These are phyloP conservation scores for Cladosporium oxysporum DNA, from an alignment of 2,329 filamentous ascomycete species.

Conservation along the genomic window DNA sequence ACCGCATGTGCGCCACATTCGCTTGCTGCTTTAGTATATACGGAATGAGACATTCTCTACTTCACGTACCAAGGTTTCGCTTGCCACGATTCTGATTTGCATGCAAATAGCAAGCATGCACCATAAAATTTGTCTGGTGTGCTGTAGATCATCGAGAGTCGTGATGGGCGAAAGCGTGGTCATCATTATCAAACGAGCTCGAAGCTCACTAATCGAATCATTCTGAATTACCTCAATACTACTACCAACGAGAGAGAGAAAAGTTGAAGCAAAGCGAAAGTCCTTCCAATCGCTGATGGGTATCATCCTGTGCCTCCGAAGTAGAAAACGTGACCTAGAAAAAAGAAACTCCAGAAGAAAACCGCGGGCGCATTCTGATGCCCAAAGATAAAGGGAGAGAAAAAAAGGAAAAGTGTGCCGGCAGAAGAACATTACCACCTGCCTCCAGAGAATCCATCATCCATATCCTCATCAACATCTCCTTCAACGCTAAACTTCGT, in stretches of 20 bases:
- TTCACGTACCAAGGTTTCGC: neutral
- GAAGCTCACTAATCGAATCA: neutral
- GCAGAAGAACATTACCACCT: neutral
- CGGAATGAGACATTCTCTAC: neutral
- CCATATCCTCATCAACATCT: slow-evolving; percentile 26
- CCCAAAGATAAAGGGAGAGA: neutral
- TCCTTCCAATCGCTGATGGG: slow-evolving; percentile 9
- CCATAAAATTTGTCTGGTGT: neutral
- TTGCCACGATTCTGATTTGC: neutral
- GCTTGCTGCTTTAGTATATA: neutral
- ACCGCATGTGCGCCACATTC: neutral
- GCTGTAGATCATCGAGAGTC: neutral
- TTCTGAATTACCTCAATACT: neutral
- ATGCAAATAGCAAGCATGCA: neutral
- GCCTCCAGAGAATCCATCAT: slow-evolving; percentile 31
- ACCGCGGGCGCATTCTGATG: neutral
- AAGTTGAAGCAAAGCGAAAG: slow-evolving; percentile 1
- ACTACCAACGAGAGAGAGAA: neutral
- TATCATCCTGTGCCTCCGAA: slow-evolving; percentile 19
- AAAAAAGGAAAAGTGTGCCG: neutral
- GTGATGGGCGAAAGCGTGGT: neutral
- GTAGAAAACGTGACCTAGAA: neutral
- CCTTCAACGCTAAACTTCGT: slow-evolving; percentile 46
- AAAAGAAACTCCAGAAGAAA: neutral
- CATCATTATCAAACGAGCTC: neutral